phyloP scores from a whole-genome alignment of 2,329 filamentous ascomycete genomes.

The Diatrype stigma region DNA sequence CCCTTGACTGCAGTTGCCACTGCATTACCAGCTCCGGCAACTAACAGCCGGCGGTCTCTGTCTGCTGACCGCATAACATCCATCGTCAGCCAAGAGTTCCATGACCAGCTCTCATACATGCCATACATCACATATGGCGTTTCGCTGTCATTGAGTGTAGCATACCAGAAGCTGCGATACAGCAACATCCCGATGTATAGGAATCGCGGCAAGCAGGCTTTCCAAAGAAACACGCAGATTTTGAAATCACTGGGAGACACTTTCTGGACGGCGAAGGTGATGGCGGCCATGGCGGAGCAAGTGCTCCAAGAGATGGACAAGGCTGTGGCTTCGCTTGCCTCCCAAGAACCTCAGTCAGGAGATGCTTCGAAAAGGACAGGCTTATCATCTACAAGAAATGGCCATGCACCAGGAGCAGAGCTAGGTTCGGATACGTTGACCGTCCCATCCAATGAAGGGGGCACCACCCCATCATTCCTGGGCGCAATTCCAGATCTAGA shows the following conservation, averaged over 20 bases:
- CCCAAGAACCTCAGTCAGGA: constrained; percentile 22
- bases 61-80: constrained; percentile 55
- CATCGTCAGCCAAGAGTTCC: constrained; percentile 47
- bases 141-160: constrained; percentile 57
- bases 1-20: constrained; percentile 36
- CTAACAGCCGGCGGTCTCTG: constrained; percentile 53
- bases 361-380: constrained; percentile 19
- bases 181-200: constrained; percentile 57
- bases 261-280: constrained; percentile 55
- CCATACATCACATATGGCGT: constrained; percentile 60
- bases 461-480: constrained; percentile 38
- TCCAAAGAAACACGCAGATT: constrained; percentile 50
- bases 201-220: constrained; percentile 48
- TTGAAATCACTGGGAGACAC: constrained; percentile 49
- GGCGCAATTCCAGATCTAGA: constrained; percentile 46
- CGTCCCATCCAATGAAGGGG: constrained; percentile 14
- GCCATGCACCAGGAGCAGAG: constrained; percentile 5
- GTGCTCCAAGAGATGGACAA: constrained; percentile 54
- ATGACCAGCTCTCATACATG: constrained; percentile 41
- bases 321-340: constrained; percentile 41
- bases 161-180: constrained; percentile 61
- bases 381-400: constrained; percentile 6
- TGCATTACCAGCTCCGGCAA: constrained; percentile 41
- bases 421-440: constrained; percentile 2
- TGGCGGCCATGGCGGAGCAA: constrained; percentile 50